These are phyloP conservation scores for Dictyostelium brefeldianum DNA, from an alignment of 78 protist species.

Conservation along the genomic window DNA sequence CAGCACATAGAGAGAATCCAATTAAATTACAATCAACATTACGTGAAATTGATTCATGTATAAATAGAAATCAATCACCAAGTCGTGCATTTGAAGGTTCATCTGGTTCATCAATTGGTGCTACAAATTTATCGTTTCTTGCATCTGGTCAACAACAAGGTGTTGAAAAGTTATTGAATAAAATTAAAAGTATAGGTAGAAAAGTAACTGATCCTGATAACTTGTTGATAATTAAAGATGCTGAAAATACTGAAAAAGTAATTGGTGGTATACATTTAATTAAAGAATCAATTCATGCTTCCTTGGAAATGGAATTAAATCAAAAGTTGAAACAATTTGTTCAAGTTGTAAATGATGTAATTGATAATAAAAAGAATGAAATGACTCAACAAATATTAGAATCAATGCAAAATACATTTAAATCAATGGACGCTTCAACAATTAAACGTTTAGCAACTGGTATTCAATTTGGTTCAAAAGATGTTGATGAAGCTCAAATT, in stretches of 20 bases:
- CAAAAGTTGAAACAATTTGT: slow-evolving; percentile 74
- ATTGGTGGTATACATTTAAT: slow-evolving; percentile 69
- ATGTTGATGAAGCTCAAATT: slow-evolving; percentile 65
- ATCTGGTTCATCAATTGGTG: slow-evolving; percentile 51
- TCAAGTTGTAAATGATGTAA: slow-evolving; percentile 43
- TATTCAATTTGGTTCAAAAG: slow-evolving; percentile 83
- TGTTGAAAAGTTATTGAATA: slow-evolving; percentile 53
- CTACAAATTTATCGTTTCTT: slow-evolving; percentile 58
- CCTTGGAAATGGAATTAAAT: slow-evolving; percentile 77
- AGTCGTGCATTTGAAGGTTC: slow-evolving; percentile 35
- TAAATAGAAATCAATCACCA: slow-evolving; percentile 82
- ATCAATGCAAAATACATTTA: slow-evolving; percentile 55
- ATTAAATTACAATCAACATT: neutral
- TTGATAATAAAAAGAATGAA: slow-evolving; percentile 55
- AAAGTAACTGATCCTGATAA: slow-evolving; percentile 69
- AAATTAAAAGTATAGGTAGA: slow-evolving; percentile 79
- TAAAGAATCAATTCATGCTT: slow-evolving; percentile 69
- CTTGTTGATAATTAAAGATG: slow-evolving; percentile 36
- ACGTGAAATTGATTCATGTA: slow-evolving; percentile 74
- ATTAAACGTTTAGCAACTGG: slow-evolving; percentile 71
- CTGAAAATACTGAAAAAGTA: slow-evolving; percentile 75
- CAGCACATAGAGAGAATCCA: slow-evolving; percentile 50
- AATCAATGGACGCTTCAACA: slow-evolving; percentile 53
- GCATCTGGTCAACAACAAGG: slow-evolving; percentile 76
- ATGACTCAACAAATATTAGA: slow-evolving; percentile 78